Evolutionary conservation across 2,329 filamentous ascomycete genomes (phyloP), one percentile per base, ranked within the genome.

Genomic region (Xylariaceae sp.): DNA sequence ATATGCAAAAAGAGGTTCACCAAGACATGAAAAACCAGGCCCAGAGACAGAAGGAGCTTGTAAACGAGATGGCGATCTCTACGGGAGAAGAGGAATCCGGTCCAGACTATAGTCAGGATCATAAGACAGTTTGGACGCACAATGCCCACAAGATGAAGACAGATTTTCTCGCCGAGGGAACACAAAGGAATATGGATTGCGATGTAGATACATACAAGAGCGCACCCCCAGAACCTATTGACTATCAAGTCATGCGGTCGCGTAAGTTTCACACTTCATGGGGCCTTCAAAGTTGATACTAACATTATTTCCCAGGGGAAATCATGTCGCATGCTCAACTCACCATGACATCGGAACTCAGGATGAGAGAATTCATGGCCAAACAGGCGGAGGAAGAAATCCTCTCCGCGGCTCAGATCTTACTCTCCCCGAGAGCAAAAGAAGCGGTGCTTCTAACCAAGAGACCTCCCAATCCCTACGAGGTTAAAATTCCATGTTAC

Each of bases 171-270:
- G 16, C 67, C 65, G 3, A 68, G 63, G 1, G 69, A 26, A 49
- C 71, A 64, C 2, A 67, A 26, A 9, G 70, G 36, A 53, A 72
- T 64, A 47, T 66, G 53, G 22, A 48, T n/a, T 59, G 61, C 18
- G 75, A 74, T 16, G 62, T 79, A 2, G 61, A 78, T 46, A 64
- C 74, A 0, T 18, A 42, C 1, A 71, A 65, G 0, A 75, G 75
- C 3, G 8, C 49, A 3, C 57, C 76, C 4, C 30, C 74, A 15
- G 40, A 60, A 0, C 70, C 70, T 0, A 37, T 75, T 1, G 32
- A 62, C 0, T 67, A 73, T 10, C 70, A 72, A 0, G 57, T 64
- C 0, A 70, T 71, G 1, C 47, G 67, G 3, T 59, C 0, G 19
- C 49, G 40, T 58, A 63, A 19, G 58, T 60, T 37, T 18, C 8